These are phyloP conservation scores for Fusarium sp. DNA, from an alignment of 2,329 filamentous ascomycete genomes.

Conservation along the genomic window DNA sequence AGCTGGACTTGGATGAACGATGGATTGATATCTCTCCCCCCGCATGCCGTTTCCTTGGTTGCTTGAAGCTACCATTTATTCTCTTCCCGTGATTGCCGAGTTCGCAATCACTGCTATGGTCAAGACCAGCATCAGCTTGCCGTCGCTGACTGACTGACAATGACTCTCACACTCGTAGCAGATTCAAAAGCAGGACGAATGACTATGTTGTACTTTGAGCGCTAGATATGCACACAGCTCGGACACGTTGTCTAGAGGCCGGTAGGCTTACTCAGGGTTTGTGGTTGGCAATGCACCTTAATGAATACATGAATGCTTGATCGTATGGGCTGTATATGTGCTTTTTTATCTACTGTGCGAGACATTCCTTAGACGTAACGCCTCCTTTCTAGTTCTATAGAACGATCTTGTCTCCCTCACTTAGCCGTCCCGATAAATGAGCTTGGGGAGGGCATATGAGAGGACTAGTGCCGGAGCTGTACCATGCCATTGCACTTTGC, in stretches of 20 bases:
- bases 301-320: constrained; percentile 46
- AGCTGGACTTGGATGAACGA: constrained; percentile 39
- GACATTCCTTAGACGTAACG: background rate
- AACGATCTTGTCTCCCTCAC: background rate
- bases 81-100: constrained; percentile 37
- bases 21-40: constrained; percentile 25
- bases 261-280: constrained; percentile 36
- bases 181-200: constrained; percentile 38
- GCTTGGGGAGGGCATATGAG: background rate
- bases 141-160: constrained; percentile 9
- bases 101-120: constrained; percentile 21
- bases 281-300: constrained; percentile 44
- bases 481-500: background rate
- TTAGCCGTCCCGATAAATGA: background rate
- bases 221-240: constrained; percentile 42
- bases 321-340: background rate
- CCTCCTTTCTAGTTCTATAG: background rate
- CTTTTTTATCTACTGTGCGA: background rate
- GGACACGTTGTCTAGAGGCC: constrained; percentile 39
- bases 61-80: constrained; percentile 33
- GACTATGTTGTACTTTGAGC: constrained; percentile 32
- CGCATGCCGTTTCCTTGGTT: constrained; percentile 29
- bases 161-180: constrained; percentile 24
- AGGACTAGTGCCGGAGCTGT: background rate
- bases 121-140: constrained; percentile 15